Evolutionary conservation across 2,329 filamentous ascomycete genomes (phyloP), one percentile per base, ranked within the genome.

Genomic region (Venturia pyrina): DNA sequence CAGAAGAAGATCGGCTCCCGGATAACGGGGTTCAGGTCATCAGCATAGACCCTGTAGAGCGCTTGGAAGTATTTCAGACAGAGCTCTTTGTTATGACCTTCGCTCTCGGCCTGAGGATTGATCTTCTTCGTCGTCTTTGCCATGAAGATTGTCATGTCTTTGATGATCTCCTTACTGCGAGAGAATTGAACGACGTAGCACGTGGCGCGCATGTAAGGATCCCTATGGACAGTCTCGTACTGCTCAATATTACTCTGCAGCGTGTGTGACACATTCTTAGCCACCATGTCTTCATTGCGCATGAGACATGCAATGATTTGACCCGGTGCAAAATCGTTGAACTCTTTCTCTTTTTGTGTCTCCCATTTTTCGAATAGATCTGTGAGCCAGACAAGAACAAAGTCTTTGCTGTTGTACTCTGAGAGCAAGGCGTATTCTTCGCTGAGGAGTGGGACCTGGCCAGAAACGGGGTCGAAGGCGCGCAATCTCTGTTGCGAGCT

Each of bases 361-460:
- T 64, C 57, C 65, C 65, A 66, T 24, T 66, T 66, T 21, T 66
- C 56, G 21, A 66, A 56, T 1, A 66, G 28, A 40, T 56, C 48
- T 8, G 28, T 24, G 10, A 66, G 32, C 60, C 60, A 63, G 40
- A 63, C 28, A 19, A 66, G 61, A 21, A 32, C 40, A 17, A 28
- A 13, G 17, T 66, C 65, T n/a, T 53, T 50, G 17, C 21, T 59
- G 24, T 64, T 64, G 19, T 28, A 63, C 11, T 66, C 56, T 21
- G 37, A 37, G 11, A 63, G 60, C 32, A 66, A 41, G 8, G 32
- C 21, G 2, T 24, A 24, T 32, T 66, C 60, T 48, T 66, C 37
- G 7, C 34, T 34, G 13, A 61, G 32, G 13, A 62, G 48, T 10
- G 61, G 65, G 28, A 64, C n/a, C 61, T 63, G 17, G 32, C 37